Base-by-base conservation (phyloP, 495 filamentous ascomycete species). In the Tuber aestivum region DNA sequence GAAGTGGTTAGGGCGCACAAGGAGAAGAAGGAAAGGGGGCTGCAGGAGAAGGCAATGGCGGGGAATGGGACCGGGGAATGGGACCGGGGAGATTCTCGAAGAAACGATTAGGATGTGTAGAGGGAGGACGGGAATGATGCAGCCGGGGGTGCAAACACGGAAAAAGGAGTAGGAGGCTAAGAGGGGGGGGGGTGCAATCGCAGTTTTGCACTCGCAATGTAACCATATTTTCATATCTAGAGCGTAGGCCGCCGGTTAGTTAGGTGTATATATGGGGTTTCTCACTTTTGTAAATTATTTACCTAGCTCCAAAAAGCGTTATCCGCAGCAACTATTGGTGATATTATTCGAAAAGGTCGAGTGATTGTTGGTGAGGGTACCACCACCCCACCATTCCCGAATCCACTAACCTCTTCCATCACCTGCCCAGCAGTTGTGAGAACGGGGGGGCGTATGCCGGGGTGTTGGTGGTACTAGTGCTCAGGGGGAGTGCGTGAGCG, bases 1-100 rank as follows among this genome's bases (percentile, higher is more conserved):
- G 83, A 82, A 42, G 78, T 79, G 44, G 84, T 82, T 38, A 84
- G 81, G 73, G 82, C 82, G 74, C 83, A 85, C 45, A 80, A 80
- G 50, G 83, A 83, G 74, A 85, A 84, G 82, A 82, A 83, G 78
- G 80, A 80, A 74, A 83, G 78, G 76, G 8, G 75, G 70, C 71
- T 70, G 27, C 74, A 61, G 41, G 48, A 38, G 56, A 50, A 71
- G 38, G 38, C 73, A 72, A 69, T 71, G 38, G 50, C 44, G 68
- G 42, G 44, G 37, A 35, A 41, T 40, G 37, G 20, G n/a, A n/a
- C n/a, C n/a, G n/a, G n/a, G n/a, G n/a, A n/a, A n/a, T n/a, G n/a
- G n/a, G 71, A 65, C 38, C 7, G 41, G 32, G 32, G 71, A 16
- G 20, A 65, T 35, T 7, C 32, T 20, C 20, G 18, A 20, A 45